Base-by-base conservation (phyloP, 2,329 filamentous ascomycete genomes). In the Ophiostoma pallidulum region DNA sequence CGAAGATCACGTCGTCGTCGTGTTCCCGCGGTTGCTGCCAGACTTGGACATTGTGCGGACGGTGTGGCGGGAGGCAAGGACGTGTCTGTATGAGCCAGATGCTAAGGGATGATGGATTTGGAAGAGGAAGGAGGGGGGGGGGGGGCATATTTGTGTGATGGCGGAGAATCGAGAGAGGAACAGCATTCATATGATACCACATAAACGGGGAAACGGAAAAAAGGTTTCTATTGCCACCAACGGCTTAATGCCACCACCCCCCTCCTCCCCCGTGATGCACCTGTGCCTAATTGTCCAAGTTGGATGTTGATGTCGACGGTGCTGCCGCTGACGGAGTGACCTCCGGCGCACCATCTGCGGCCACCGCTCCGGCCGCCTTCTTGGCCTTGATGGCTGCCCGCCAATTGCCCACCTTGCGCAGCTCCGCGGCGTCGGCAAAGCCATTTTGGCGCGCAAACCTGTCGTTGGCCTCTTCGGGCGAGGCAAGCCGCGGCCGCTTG, bases 1-100 rank as follows among this genome's bases (percentile, higher is more conserved):
- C 2, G 91, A 97, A 66, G 77, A 83, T 46, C 83, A 92, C 55
- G 77, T 94, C 4, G 86, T 97, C 0, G 91, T 98, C n/a, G 89
- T 97, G 3, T 98, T 98, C 62, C 91, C 91, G 3, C 76, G 75
- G 48, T 65, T 95, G 54, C 62, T 96, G 52, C 92, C 92, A 0
- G 68, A 79, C 49, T 71, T 86, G 48, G 73, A 70, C 41, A 83
- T 94, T 47, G 72, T 97, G 24, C 89, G 96, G 68, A 76, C 80
- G 56, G 91, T 97, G 2, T 97, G 92, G 92, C 80, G 88, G 57
- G 91, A 89, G 1, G 79, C 84, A 3, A 77, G 86, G 56, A 80
- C 77, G 48, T 95, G 90, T 66, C 69, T 98, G 51, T 94, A 89
- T 63, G 88, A 86, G 32, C 48, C 47, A 5, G 45, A 45, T 10